Conservation (phyloP, 2,329 filamentous ascomycete species). For the Beauveria sp. region DNA sequence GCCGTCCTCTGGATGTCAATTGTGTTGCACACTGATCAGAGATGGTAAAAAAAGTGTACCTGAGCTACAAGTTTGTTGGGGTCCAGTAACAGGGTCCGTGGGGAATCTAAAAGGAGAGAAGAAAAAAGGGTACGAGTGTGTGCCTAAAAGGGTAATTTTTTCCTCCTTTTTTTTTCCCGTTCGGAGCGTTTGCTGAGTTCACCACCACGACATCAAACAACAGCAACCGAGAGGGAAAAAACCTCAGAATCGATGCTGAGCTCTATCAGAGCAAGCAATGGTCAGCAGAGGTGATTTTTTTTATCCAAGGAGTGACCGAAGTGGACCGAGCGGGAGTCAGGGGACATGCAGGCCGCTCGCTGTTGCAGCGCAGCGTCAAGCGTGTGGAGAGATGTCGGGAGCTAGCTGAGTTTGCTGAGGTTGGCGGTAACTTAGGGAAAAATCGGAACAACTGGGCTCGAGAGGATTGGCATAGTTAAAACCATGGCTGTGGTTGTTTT, state of each 20-base stretch:
- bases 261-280: neutral
- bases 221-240: neutral
- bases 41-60: slow-evolving; percentile 1
- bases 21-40: neutral
- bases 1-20: neutral
- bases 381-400: neutral
- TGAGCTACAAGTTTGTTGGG: slow-evolving; percentile 10
- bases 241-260: neutral
- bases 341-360: neutral
- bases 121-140: slow-evolving; percentile 2
- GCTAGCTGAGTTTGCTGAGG: too few relatives aligned
- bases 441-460: neutral
- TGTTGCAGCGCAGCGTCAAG: neutral
- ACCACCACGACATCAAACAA: neutral
- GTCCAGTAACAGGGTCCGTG: slow-evolving; percentile 11
- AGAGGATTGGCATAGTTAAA: too few relatives aligned
- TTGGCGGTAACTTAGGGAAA: neutral
- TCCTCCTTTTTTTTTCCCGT: neutral
- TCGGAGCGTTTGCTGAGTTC: fast-evolving
- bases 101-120: neutral
- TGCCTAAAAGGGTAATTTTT: neutral
- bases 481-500: too few relatives aligned
- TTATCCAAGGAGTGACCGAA: neutral
- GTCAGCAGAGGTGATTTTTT: neutral
- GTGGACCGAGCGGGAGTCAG: slow-evolving; percentile 9